A percentile compares a stretch with the other conserved stretches of the same genome.
Evolutionary conservation across 345 rosid genomes (phyloP).

Genomic region (Eucalyptus sp.): DNA sequence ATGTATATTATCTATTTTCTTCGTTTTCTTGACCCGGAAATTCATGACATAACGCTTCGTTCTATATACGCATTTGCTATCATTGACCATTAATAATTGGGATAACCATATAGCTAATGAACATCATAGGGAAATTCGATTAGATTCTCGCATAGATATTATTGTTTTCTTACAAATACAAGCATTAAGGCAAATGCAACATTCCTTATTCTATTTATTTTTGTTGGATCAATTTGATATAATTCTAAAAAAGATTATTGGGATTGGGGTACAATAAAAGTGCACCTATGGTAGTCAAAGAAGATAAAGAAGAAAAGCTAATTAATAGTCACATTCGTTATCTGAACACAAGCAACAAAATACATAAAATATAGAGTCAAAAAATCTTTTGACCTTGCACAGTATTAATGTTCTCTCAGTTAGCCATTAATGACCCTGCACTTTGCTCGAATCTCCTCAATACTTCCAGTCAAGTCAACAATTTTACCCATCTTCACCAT

Average conservation of each 20-base stretch:
- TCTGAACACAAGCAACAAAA: background rate
- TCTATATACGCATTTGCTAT: background rate
- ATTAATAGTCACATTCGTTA: background rate
- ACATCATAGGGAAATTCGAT: background rate
- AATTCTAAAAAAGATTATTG: background rate
- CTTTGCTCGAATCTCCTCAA: slow-evolving; percentile 52
- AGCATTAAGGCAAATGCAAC: background rate
- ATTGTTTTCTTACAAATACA: background rate
- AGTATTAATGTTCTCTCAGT: background rate
- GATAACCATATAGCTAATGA: background rate
- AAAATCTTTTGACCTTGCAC: background rate
- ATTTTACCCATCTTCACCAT: slow-evolving; percentile 67
- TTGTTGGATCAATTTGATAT: background rate
- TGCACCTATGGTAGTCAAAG: background rate
- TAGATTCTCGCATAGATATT: background rate
- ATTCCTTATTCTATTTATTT: background rate
- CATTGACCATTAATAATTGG: background rate
- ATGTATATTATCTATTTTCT: background rate
- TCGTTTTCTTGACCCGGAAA: background rate
- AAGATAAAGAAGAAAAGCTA: background rate
- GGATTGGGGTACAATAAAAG: background rate
- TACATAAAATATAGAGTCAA: background rate
- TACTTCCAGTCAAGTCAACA: slow-evolving; percentile 38
- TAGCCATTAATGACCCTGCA: slow-evolving; percentile 36
- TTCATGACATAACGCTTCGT: background rate